Evolutionary conservation across 225 moss, liverwort and hornwort species (phyloP), one percentile per base, ranked within the genome.

Genomic region (Lunularia cruciata): DNA sequence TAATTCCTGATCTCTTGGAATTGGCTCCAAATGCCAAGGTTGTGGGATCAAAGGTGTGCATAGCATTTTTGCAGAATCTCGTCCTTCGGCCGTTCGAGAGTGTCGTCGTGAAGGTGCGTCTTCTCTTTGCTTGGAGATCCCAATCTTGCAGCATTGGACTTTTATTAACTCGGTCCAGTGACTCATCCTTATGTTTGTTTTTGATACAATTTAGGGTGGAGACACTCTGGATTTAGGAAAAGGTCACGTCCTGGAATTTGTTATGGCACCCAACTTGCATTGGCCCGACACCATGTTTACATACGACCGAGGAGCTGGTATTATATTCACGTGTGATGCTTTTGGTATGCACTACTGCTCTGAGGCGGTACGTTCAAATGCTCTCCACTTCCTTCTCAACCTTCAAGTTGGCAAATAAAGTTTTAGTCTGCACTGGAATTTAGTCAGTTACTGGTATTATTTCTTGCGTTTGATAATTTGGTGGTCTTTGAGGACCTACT

Each of bases 221-320:
- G 90, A 90, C 39, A 90, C 84, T 14, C 65, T 96, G 63, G 95
- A 96, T 57, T 84, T 96, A 70, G 95, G 95, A 36, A 85, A 85
- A 54, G 95, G 83, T 5, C 95, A 96, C 72, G 87, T 89, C 8
- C 43, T 96, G 72, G 95, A 96, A 75, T 96, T 96, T 73, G 83
- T 96, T 46, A 96, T 96, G 68, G 95, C 95, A 49, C 95, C 95
- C 53, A 96, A 96, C 57, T 71, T 96, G 84, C 95, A 96, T 57
- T 96, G 95, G 95, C 95, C 95, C 2, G 95, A 96, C 70, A 96
- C 95, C n/a, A 96, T 96, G 84, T 90, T 96, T 55, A 90, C 95
- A 22, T 64, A 87, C 39, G 92, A 96, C 65, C 83, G 72, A 12
- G 90, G 90, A 55, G 77, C 95, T 15, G 88, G 90, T 61, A 78